Conservation (phyloP, 257 asterid species). For the Gentiana macrophylla region DNA sequence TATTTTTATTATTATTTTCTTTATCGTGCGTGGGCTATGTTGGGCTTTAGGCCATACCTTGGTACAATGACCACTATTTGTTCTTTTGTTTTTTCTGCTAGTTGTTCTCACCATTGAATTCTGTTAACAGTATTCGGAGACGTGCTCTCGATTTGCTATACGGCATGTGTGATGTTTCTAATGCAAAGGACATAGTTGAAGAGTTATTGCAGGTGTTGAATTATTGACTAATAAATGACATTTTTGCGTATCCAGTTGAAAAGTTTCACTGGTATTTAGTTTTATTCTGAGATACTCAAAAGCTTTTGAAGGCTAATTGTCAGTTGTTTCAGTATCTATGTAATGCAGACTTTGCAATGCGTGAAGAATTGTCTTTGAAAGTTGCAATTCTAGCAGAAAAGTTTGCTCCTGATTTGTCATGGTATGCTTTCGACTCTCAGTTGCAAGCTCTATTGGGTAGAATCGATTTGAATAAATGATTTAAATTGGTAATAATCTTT, state of each 20-base stretch:
- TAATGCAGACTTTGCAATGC: constrained; percentile 66
- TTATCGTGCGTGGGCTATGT: too few relatives aligned
- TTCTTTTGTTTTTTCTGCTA: constrained; percentile 2
- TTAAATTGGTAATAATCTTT: background rate
- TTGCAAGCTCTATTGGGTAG: background rate
- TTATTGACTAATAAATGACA: constrained; percentile 8
- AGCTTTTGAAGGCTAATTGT: constrained; percentile 15
- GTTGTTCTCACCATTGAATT: background rate
- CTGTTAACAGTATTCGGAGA: constrained; percentile 39
- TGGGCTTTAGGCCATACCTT: too few relatives aligned
- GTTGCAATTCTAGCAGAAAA: constrained; percentile 95
- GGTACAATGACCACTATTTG: background rate
- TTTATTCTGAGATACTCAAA: background rate
- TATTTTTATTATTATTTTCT: background rate
- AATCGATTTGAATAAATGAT: background rate
- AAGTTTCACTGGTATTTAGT: constrained; percentile 1
- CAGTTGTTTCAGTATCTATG: constrained; percentile 55
- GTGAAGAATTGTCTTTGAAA: constrained; percentile 65
- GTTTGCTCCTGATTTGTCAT: constrained; percentile 93
- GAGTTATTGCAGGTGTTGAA: constrained; percentile 72
- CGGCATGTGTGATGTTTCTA: constrained; percentile 98
- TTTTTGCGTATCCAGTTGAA: constrained; percentile 11
- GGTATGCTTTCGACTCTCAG: constrained; percentile 34
- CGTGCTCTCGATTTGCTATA: constrained; percentile 96
- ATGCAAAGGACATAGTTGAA: constrained; percentile 96